Conservation (phyloP, 164 flowering plant species). For the Dillenia suffruticosa region DNA sequence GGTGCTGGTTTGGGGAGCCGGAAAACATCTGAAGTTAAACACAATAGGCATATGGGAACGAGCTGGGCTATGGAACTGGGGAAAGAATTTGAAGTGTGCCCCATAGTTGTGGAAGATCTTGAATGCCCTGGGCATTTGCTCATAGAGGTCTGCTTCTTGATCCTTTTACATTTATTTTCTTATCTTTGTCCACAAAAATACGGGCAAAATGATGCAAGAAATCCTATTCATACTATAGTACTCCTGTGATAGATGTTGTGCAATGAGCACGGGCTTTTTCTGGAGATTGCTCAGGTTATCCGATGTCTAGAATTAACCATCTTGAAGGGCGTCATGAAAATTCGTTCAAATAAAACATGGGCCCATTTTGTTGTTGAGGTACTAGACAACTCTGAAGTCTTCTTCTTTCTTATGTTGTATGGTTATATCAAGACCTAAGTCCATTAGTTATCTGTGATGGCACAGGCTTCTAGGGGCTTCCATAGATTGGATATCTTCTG, state of each 20-base stretch:
- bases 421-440: neutral
- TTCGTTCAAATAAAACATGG: constrained; percentile 39
- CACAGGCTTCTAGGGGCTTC: constrained; percentile 58
- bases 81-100: constrained; percentile 29
- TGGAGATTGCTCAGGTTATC: constrained; percentile 80
- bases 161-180: too few species aligned
- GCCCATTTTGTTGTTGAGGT: constrained; percentile 85
- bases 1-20: constrained; percentile 11
- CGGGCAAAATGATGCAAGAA: too few species aligned
- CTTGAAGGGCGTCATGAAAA: constrained; percentile 63
- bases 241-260: constrained; percentile 60
- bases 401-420: neutral
- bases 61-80: constrained; percentile 52
- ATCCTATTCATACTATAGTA: neutral
- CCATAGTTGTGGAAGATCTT: constrained; percentile 57
- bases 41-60: constrained; percentile 25
- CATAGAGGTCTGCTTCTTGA: constrained; percentile 37
- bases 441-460: neutral
- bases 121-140: constrained; percentile 54
- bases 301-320: constrained; percentile 53
- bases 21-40: constrained; percentile 23
- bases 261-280: constrained; percentile 52
- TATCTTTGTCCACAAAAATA: too few species aligned
- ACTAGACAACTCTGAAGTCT: neutral
- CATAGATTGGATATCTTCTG: constrained; percentile 74